A percentile compares a stretch with the other conserved stretches of the same genome.
Evolutionary conservation across 768 basidiomycete genomes (phyloP).

Genomic region (Boletus sensibilis): DNA sequence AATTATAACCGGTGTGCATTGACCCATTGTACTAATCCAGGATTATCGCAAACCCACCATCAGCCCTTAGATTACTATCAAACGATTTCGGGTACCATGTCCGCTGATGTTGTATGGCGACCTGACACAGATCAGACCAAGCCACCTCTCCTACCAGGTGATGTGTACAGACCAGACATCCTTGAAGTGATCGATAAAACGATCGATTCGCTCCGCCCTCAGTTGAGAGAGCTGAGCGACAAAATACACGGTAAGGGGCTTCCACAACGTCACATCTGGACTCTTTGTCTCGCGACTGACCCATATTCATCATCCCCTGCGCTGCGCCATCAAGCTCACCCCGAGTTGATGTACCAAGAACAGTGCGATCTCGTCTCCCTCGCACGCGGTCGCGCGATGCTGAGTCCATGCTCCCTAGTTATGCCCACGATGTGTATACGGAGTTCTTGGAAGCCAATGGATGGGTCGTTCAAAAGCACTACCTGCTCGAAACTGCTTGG

Average conservation of each 20-base stretch:
- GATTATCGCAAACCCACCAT: background rate
- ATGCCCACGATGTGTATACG: conserved; percentile 71
- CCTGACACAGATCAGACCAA: conserved; percentile 30
- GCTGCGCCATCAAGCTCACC: conserved; percentile 49
- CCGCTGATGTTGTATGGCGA: conserved; percentile 38
- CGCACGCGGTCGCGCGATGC: background rate
- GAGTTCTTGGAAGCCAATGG: conserved; percentile 64
- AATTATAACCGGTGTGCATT: too few species aligned
- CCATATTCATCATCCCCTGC: background rate
- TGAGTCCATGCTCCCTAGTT: conserved; percentile 36
- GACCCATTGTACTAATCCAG: background rate
- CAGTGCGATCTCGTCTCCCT: conserved; percentile 38
- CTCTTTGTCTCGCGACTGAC: conserved; percentile 2
- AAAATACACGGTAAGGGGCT: conserved; percentile 61
- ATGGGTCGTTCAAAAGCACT: conserved; percentile 61
- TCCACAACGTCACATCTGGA: background rate
- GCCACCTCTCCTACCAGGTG: conserved; percentile 27
- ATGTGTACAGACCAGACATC: conserved; percentile 57
- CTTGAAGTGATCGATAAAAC: conserved; percentile 56
- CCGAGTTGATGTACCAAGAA: conserved; percentile 70
- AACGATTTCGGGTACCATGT: conserved; percentile 8
- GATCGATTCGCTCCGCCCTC: conserved; percentile 51
- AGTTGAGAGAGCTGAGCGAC: conserved; percentile 62
- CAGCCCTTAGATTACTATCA: background rate
- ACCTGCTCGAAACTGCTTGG: conserved; percentile 75